These are phyloP conservation scores for Saussurea involucrata DNA, from an alignment of 129 eudicot species.

Conservation along the genomic window DNA sequence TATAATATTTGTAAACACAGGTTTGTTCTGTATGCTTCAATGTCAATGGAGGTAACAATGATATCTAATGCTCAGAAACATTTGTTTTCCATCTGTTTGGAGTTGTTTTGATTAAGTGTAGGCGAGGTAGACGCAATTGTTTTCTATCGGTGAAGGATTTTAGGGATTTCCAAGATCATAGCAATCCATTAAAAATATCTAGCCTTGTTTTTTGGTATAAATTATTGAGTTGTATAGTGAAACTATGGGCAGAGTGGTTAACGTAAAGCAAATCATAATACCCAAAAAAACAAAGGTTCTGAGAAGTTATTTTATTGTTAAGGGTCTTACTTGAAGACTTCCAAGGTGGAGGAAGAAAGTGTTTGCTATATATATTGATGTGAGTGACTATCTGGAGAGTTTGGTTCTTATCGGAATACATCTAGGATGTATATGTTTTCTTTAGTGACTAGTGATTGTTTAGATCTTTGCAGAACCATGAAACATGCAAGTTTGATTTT, in stretches of 20 bases:
- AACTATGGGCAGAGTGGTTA: background rate
- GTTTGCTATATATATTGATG: background rate
- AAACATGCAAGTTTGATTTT: background rate
- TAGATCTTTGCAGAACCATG: background rate
- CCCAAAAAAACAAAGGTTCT: background rate
- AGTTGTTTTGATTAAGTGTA: too few relatives aligned
- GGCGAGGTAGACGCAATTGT: background rate
- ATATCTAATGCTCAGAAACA: too few relatives aligned
- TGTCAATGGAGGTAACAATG: too few relatives aligned
- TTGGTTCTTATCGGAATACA: background rate
- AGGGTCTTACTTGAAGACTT: background rate
- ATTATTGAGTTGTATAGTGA: too few relatives aligned
- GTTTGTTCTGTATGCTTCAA: too few relatives aligned
- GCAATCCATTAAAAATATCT: background rate
- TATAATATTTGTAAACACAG: too few relatives aligned
- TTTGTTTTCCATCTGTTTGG: too few relatives aligned
- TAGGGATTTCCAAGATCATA: background rate
- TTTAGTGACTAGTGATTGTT: background rate
- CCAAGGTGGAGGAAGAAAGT: background rate
- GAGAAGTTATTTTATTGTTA: background rate
- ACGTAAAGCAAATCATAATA: background rate
- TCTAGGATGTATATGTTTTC: background rate
- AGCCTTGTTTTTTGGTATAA: background rate
- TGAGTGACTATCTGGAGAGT: background rate
- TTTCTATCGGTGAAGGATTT: background rate